Conservation (phyloP, 2,329 filamentous ascomycete genomes). For the Calonectria henricotiae region DNA sequence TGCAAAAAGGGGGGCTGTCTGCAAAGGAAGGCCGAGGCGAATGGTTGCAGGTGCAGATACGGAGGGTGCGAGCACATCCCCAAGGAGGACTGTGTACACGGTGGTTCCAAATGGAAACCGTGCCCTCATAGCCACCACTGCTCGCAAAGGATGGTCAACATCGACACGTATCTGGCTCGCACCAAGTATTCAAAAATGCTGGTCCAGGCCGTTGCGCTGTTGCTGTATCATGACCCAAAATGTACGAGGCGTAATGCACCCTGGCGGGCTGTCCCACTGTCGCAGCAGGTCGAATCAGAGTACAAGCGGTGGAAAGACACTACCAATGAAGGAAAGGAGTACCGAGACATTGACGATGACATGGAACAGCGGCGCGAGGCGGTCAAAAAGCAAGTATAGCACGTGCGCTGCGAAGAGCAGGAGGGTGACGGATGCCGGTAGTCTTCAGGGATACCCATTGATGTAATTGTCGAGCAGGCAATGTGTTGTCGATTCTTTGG, state of each 20-base stretch:
- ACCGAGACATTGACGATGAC: conserved; percentile 56
- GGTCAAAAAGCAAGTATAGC: conserved; percentile 19
- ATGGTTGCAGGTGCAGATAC: conserved; percentile 46
- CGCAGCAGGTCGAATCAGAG: conserved; percentile 46
- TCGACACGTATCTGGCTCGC: conserved; percentile 52
- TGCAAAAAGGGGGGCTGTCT: conserved; percentile 54
- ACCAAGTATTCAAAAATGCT: conserved; percentile 53
- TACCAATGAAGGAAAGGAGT: conserved; percentile 54
- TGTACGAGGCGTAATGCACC: conserved; percentile 6
- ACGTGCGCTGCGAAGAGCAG: conserved; percentile 8
- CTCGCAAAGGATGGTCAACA: conserved; percentile 51
- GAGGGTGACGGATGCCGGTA: not conserved
- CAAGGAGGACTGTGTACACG: conserved; percentile 34
- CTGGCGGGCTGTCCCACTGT: conserved; percentile 30
- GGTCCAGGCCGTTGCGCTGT: conserved; percentile 44
- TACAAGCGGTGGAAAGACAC: conserved; percentile 54
- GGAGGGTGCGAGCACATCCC: conserved; percentile 50
- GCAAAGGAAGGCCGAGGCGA: conserved; percentile 40
- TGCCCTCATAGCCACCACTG: conserved; percentile 46
- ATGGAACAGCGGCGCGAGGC: conserved; percentile 37
- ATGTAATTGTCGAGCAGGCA: conserved; percentile 8
- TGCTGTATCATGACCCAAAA: conserved; percentile 51
- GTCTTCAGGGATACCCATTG: conserved; percentile 13
- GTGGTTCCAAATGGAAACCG: conserved; percentile 31
- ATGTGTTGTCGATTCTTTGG: conserved; percentile 10